Percentiles rank a stretch among this genome's conserved stretches.
These are phyloP conservation scores for Dioscorea dumetorum DNA, from an alignment of 106 monocot species.

Conservation along the genomic window DNA sequence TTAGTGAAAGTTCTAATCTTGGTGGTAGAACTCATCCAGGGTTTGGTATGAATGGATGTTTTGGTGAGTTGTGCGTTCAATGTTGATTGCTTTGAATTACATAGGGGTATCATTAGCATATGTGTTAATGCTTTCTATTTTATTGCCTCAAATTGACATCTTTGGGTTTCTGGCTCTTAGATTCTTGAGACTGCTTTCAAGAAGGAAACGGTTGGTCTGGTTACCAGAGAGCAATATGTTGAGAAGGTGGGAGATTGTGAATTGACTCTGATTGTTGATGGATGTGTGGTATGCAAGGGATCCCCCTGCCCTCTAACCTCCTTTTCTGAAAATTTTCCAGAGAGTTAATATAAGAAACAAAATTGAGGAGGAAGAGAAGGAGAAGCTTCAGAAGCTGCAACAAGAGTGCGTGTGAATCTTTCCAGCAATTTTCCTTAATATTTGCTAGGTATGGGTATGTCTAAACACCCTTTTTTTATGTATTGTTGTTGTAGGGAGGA, in stretches of 20 bases:
- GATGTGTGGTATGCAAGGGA: not conserved
- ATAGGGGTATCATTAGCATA: not conserved
- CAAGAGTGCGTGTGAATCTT: conserved; percentile 59
- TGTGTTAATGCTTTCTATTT: not conserved
- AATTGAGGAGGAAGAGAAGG: conserved; percentile 99
- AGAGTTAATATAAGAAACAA: conserved; percentile 95
- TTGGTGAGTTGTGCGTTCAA: not conserved
- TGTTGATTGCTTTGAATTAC: not conserved
- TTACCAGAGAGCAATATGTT: conserved; percentile 96
- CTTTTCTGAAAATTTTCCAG: conserved; percentile 13
- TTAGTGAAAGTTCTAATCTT: no score
- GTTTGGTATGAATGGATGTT: not conserved
- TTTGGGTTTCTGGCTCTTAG: conserved; percentile 25
- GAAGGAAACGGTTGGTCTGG: conserved; percentile 97
- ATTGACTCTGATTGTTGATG: not conserved
- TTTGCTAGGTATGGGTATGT: not conserved
- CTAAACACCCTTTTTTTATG: not conserved
- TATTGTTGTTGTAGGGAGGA: conserved; percentile 60
- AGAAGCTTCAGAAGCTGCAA: conserved; percentile 90
- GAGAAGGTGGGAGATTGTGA: conserved; percentile 62
- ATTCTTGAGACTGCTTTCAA: conserved; percentile 99
- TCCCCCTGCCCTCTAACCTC: not conserved
- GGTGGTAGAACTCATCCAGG: no score
- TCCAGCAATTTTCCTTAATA: not conserved
- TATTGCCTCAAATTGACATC: not conserved